These are phyloP conservation scores for Trypanosoma mega DNA, from an alignment of 208 protist species.

Conservation along the genomic window DNA sequence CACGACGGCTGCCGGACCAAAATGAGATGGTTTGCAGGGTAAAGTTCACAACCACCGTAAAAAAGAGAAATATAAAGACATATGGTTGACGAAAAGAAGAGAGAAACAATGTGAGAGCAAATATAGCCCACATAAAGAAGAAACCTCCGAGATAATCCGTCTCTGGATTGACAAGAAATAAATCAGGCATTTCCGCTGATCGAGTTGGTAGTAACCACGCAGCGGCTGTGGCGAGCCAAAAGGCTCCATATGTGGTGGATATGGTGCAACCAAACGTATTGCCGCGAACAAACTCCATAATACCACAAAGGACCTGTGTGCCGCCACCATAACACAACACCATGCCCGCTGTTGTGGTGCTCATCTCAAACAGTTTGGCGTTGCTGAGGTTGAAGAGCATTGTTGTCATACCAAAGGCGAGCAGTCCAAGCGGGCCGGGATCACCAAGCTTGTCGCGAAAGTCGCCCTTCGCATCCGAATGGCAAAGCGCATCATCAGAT, in stretches of 20 bases:
- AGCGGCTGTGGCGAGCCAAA: slow-evolving; percentile 36
- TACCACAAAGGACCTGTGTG: slow-evolving; percentile 39
- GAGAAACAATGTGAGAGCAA: slow-evolving; percentile 23
- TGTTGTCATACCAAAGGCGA: slow-evolving; percentile 48
- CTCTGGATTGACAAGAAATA: not conserved
- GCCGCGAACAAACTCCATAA: slow-evolving; percentile 40
- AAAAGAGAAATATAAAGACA: slow-evolving; percentile 27
- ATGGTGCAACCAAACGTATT: slow-evolving; percentile 44
- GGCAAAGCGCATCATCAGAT: not conserved
- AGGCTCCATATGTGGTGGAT: slow-evolving; percentile 40
- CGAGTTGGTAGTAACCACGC: slow-evolving; percentile 8
- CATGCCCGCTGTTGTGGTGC: slow-evolving; percentile 34
- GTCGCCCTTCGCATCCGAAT: not conserved
- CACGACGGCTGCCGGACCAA: slow-evolving; percentile 23
- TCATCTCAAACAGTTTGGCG: slow-evolving; percentile 23
- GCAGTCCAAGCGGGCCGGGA: slow-evolving; percentile 35
- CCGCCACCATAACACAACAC: slow-evolving; percentile 35
- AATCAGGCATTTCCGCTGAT: not conserved
- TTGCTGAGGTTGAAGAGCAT: slow-evolving; percentile 36
- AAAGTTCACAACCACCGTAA: slow-evolving; percentile 31
- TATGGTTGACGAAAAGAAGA: slow-evolving; percentile 23
- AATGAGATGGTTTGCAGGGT: slow-evolving; percentile 21
- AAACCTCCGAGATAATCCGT: slow-evolving; percentile 33
- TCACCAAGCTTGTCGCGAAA: slow-evolving; percentile 22
- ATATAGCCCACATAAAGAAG: slow-evolving; percentile 42